These are phyloP conservation scores for Aphanomyces euteiches DNA, from an alignment of 352 stramenopile species.

Conservation along the genomic window DNA sequence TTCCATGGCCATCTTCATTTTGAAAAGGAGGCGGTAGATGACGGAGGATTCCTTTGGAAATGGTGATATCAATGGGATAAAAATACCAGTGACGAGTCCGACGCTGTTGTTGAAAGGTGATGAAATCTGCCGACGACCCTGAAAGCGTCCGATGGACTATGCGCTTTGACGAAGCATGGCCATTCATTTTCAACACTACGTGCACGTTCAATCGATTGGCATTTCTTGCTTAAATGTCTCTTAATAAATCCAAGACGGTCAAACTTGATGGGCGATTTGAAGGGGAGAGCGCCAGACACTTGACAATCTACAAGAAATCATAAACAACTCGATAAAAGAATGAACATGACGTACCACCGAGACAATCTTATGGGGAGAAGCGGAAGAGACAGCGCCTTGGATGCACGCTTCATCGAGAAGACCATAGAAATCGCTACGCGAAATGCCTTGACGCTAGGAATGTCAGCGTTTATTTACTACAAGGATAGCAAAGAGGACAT, in stretches of 20 bases:
- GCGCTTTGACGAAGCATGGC: no score
- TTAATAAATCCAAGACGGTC: background rate
- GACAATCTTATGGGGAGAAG: background rate
- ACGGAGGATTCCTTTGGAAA: no score
- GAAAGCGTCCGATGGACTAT: no score
- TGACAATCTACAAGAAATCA: background rate
- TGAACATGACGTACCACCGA: background rate
- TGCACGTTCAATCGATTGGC: background rate
- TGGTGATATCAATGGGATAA: no score
- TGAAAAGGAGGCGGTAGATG: no score
- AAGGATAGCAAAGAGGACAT: background rate
- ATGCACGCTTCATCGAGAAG: background rate
- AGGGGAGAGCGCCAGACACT: background rate
- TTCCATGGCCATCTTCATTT: no score
- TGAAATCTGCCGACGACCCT: no score
- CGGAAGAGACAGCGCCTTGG: background rate
- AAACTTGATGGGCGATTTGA: background rate
- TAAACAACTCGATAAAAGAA: background rate
- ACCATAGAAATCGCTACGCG: background rate
- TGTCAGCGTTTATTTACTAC: background rate
- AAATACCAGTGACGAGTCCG: no score
- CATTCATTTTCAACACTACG: background rate
- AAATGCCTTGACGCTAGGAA: background rate
- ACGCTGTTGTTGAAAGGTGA: no score
- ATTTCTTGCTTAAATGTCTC: background rate